Conservation (phyloP, 2,329 filamentous ascomycete genomes). For the Claviceps maximensis region DNA sequence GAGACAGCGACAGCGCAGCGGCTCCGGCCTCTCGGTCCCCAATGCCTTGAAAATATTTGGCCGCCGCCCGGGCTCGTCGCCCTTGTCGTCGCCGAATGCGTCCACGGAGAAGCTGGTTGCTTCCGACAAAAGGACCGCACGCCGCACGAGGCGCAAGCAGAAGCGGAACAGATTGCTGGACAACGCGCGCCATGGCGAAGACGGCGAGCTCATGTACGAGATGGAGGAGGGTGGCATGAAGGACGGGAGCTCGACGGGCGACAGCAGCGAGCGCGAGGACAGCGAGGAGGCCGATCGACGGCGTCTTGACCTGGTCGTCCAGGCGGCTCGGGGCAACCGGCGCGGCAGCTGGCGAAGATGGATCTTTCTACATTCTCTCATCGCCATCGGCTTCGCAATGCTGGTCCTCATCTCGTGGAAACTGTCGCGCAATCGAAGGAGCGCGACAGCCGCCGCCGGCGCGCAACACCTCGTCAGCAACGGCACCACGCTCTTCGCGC, state of each 20-base stretch:
- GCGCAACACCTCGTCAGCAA: slow-evolving; percentile 45
- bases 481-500: slow-evolving; percentile 76
- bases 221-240: slow-evolving; percentile 72
- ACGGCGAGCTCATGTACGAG: slow-evolving; percentile 72
- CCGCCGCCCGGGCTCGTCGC: slow-evolving; percentile 22
- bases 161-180: slow-evolving; percentile 40
- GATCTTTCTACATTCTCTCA: slow-evolving; percentile 38
- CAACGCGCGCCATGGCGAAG: slow-evolving; percentile 48
- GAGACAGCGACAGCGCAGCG: slow-evolving; percentile 28
- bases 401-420: slow-evolving; percentile 46
- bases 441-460: slow-evolving; percentile 6
- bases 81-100: slow-evolving; percentile 23
- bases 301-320: slow-evolving; percentile 33
- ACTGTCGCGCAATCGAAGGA: slow-evolving; percentile 34
- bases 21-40: slow-evolving; percentile 35
- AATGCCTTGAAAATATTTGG: slow-evolving; percentile 35
- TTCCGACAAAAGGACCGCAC: slow-evolving; percentile 33
- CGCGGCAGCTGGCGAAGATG: slow-evolving; percentile 40
- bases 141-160: slow-evolving; percentile 36
- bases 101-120: slow-evolving; percentile 35
- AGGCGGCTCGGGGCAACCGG: slow-evolving; percentile 33
- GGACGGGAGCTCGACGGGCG: slow-evolving; percentile 50
- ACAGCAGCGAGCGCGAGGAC: slow-evolving; percentile 47
- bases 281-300: slow-evolving; percentile 45
- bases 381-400: slow-evolving; percentile 41